Base-by-base conservation (phyloP, 2,329 filamentous ascomycete species). In the Penicillium fuscoglaucum region DNA sequence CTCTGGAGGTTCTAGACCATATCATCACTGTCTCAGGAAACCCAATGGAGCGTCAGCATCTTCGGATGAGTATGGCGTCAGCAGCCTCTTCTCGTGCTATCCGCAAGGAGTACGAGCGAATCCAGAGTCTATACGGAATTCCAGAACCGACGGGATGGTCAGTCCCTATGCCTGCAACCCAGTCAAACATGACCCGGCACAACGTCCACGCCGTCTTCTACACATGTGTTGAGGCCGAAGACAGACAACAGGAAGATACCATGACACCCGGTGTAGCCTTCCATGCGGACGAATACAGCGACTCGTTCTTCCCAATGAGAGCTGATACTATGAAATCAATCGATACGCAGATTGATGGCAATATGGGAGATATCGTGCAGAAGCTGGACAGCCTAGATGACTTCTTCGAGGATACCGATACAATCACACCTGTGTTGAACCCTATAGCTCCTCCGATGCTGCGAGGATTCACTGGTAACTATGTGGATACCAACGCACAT, bases 181-280 rank as follows among this genome's bases (percentile, higher is more conserved):
- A 96, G 78, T 95, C 93, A 0, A 88, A 89, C 54, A 85, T 87
- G 35, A 98, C 95, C 4, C 85, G 95, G 57, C 85, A 88, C 58
- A 99, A 99, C 68, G 95, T 99, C 2, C 93, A 98, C 72, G 91
- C 93, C 0, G 93, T 95, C 0, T 98, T 97, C 75, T 96, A 96
- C 75, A 96, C 93, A 63, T 97, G 93, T 70, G 89, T 91, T 53
- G 89, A 85, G 61, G 82, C 84, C 4, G 82, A 84, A 52, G 78
- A 79, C 26, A 83, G 87, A 63, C 84, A 84, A 17, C 78, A 83
- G 8, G 85, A 90, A 55, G 67, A 74, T 45, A 83, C 85, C 0
- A 84, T 87, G 4, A 95, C 91, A 0, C 89, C 91, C 1, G 93
- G 96, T 46, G 87, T 99, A 29, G 93, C 96, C 69, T 98, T 99